Base-by-base conservation (phyloP, 2,329 filamentous ascomycete genomes). In the Dothistroma septosporum region DNA sequence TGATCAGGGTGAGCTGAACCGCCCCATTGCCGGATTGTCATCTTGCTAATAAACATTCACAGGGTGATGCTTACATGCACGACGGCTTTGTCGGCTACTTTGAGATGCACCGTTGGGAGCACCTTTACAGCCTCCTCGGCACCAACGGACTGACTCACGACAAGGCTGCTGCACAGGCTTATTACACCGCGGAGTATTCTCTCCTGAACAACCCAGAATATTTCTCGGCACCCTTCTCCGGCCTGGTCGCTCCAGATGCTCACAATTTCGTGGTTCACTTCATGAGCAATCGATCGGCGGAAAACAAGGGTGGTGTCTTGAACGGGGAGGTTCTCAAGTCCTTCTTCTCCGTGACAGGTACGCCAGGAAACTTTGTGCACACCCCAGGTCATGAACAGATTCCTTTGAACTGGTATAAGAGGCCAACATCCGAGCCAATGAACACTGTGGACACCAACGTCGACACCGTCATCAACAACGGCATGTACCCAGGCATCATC, bases 341-440 rank as follows among this genome's bases (percentile, higher is more conserved):
- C 9, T 70, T 65, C 60, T 70, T 70, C 53, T 64, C 55, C 46
- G 61, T 70, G 49, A 63, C 61, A 19, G 67, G 67, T 35, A 59
- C 62, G 4, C 44, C 44, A 21, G 57, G 59, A 12, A 61, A 59
- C 49, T 70, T 68, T 63, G 53, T 55, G 2, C 58, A 56, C 47
- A 55, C 37, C 8, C 59, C 22, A 6, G 67, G 67, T 22, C 60
- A 63, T 6, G 67, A 69, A 56, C 50, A 56, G 5, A 65, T 69
- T 19, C 67, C 67, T 0, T 60, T 61, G 6, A 63, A 66, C 50
- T 71, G 66, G 68, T 72, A 70, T 61, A 65, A 61, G 4, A 61
- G 68, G 9, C 57, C 69, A 12, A 73, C 73, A 59, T 68, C 53
- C 61, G n/a, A 70, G 70, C 57, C 66, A 61, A 35, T 72, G 60